Conservation (phyloP, 305 asterid species). For the Plantago coronopus region DNA sequence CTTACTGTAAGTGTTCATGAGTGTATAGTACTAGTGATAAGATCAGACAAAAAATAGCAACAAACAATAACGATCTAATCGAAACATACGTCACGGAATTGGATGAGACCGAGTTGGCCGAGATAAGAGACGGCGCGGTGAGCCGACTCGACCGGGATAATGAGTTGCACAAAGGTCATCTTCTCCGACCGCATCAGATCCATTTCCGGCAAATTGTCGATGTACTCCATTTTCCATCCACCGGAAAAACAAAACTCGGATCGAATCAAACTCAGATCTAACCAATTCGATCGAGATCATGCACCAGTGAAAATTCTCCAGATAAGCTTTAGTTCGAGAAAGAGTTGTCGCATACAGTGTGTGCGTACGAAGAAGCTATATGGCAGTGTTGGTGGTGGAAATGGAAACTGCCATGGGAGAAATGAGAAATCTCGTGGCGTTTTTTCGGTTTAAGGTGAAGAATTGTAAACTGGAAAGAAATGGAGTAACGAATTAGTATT, state of each 20-base stretch:
- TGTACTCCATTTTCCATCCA: conserved; percentile 65
- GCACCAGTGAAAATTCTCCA: conserved; percentile 8
- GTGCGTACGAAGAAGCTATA: conserved; percentile 4
- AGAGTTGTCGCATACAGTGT: neutral
- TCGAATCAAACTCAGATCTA: conserved; percentile 42
- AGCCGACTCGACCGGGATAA: conserved; percentile 90
- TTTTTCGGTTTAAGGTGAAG: conserved; percentile 8
- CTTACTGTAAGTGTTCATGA: neutral
- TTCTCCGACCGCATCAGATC: conserved; percentile 99
- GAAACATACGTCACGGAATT: conserved; percentile 73
- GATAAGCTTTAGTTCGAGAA: conserved; percentile 15
- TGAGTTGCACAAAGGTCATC: conserved; percentile 89
- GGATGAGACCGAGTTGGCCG: conserved; percentile 88
- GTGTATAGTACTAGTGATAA: conserved; percentile 2
- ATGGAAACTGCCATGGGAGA: conserved; percentile 40
- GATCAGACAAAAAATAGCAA: conserved; percentile 3
- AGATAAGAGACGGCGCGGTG: conserved; percentile 89
- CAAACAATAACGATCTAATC: conserved; percentile 35
- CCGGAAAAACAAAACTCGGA: conserved; percentile 22
- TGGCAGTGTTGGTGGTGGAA: conserved; percentile 26
- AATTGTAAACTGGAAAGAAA: conserved; percentile 3
- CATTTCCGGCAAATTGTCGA: conserved; percentile 72
- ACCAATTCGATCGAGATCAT: conserved; percentile 25
- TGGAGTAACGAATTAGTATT: neutral
- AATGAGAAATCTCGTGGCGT: conserved; percentile 12